Evolutionary conservation across 129 eudicot species (phyloP), one percentile per base, ranked within the genome.

Genomic region (Chrysanthemum seticuspe): DNA sequence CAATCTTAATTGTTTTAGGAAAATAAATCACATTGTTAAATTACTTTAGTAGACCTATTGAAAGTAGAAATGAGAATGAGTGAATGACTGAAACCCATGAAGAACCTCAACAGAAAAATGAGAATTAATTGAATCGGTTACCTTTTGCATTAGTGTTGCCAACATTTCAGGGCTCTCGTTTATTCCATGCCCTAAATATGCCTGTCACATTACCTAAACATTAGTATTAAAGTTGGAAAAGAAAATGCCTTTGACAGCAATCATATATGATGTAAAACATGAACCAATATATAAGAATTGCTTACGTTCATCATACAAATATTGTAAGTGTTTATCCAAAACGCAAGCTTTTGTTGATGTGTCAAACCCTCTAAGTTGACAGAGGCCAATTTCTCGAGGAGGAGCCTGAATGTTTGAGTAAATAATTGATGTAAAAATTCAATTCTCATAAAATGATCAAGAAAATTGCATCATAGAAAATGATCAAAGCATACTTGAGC

Each of bases 251-350:
- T 23, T 59, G 44, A 60, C 45, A 18, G 44, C 13, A 68, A 18
- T 0, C 50, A 68, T 67, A 10, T 44, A 47, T 50, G 23, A 57
- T 50, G 23, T 18, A 56, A 76, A 3, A 57, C 19, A 60, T 6
- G 29, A 71, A 65, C 34, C 36, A 8, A 44, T 7, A 12, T 29
- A 55, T 6, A 15, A 27, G 58, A 65, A 50, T 49, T 13, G 7
- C 87, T 86, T 86, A 94, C 98, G 63, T 94, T 94, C 97, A 94
- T 90, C 90, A 90, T 81, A 83, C 96, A 94, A 5, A 93, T 82
- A 82, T 94, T 94, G 79, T 84, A 90, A 14, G 80, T 78, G 57
- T 94, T 94, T 68, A 94, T 94, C 98, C 98, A 94, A 79, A 94
- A 94, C 3, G 97, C 96, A 7, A 94, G 97, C 83, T 90, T 90